phyloP scores from a whole-genome alignment of 2,329 filamentous ascomycete genomes.

The Didymella pomorum region DNA sequence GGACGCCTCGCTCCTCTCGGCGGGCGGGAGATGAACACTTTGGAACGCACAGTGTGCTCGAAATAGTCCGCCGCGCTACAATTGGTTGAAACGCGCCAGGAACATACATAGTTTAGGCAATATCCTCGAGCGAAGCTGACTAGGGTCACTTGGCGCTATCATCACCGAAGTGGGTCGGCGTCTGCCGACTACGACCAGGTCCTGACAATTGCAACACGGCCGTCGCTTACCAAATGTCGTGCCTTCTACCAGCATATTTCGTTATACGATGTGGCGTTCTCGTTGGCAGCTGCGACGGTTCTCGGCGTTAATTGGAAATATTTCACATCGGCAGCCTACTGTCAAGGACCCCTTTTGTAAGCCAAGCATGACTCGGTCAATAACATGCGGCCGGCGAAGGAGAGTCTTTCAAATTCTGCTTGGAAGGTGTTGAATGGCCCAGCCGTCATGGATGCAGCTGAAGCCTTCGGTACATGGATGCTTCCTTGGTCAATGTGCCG shows the following conservation, averaged over 20 bases:
- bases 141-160: constrained; percentile 5
- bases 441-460: constrained; percentile 9
- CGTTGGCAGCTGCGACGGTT: not conserved
- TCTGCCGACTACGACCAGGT: constrained; percentile 5
- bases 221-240: constrained; percentile 6
- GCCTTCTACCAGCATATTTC: constrained; percentile 3
- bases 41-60: not conserved
- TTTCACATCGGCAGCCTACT: not conserved
- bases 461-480: constrained; percentile 5
- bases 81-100: constrained; percentile 23
- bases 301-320: not conserved
- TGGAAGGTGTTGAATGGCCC: not conserved
- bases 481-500: constrained; percentile 10
- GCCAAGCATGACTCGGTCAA: constrained; percentile 16
- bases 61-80: constrained; percentile 12
- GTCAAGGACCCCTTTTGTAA: constrained; percentile 1
- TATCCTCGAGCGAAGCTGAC: constrained; percentile 4
- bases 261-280: constrained; percentile 16
- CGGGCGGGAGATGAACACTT: constrained; percentile 15
- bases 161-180: constrained; percentile 6
- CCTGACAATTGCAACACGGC: constrained; percentile 8
- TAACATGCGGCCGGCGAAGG: not conserved
- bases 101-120: constrained; percentile 11
- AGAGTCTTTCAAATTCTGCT: constrained; percentile 4
- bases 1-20: constrained; percentile 12